Evolutionary conservation across 2,329 filamentous ascomycete genomes (phyloP).

Genomic region (Tolypocladium tundrense): DNA sequence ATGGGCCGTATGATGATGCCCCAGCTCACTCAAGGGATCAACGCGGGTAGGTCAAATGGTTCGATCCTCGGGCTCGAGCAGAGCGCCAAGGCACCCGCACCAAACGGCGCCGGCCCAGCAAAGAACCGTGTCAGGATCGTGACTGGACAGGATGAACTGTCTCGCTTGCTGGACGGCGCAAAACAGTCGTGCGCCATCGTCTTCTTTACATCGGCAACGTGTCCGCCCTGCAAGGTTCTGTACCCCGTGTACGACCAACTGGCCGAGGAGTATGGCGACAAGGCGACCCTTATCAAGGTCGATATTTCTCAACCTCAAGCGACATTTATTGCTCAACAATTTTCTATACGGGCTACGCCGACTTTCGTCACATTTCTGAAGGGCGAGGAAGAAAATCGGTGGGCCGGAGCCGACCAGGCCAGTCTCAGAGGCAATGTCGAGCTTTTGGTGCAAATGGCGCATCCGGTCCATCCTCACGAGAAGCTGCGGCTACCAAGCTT

Average conservation of each 20-base stretch:
- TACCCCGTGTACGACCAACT: slow-evolving; percentile 77
- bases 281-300: slow-evolving; percentile 69
- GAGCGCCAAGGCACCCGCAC: slow-evolving; percentile 15
- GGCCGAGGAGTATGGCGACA: slow-evolving; percentile 59
- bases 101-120: background rate
- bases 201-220: slow-evolving; percentile 88
- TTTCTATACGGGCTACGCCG: slow-evolving; percentile 65
- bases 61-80: slow-evolving; percentile 43
- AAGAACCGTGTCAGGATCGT: slow-evolving; percentile 45
- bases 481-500: slow-evolving; percentile 61
- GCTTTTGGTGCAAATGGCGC: slow-evolving; percentile 64
- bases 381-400: slow-evolving; percentile 66
- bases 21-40: slow-evolving; percentile 45
- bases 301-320: slow-evolving; percentile 61
- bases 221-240: slow-evolving; percentile 70
- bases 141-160: slow-evolving; percentile 29
- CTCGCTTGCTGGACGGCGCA: slow-evolving; percentile 40
- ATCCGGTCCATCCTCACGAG: slow-evolving; percentile 66
- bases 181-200: slow-evolving; percentile 63
- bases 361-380: slow-evolving; percentile 81
- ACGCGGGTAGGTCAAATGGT: slow-evolving; percentile 37
- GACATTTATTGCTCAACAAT: slow-evolving; percentile 52
- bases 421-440: slow-evolving; percentile 62
- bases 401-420: slow-evolving; percentile 65
- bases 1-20: slow-evolving; percentile 83